Percentiles rank a stretch among this genome's conserved stretches.
Conservation (phyloP, 2,329 filamentous ascomycete species). For the Cytospora piceae region DNA sequence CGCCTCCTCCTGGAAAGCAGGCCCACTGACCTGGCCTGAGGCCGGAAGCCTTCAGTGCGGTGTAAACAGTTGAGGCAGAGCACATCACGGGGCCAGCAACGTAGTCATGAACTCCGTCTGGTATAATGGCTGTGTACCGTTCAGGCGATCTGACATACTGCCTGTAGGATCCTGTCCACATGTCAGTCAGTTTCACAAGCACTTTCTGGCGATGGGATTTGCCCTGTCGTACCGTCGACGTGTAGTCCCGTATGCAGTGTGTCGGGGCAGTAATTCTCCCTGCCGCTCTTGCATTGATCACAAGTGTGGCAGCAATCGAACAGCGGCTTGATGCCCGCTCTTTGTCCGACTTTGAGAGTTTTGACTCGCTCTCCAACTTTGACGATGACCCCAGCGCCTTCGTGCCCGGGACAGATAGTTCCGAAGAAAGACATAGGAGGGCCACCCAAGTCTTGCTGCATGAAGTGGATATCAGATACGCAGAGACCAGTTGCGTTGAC, state of each 20-base stretch:
- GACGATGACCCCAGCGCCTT: conserved; percentile 44
- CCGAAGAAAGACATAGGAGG: conserved; percentile 30
- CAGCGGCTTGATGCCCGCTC: conserved; percentile 44
- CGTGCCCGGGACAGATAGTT: conserved; percentile 40
- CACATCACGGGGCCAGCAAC: conserved; percentile 65
- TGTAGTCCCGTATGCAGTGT: conserved; percentile 29
- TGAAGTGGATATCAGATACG: conserved; percentile 33
- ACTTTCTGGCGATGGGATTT: conserved; percentile 6
- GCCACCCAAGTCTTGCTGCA: conserved; percentile 28
- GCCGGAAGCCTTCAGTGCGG: conserved; percentile 55
- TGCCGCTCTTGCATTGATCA: conserved; percentile 41
- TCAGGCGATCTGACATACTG: conserved; percentile 62
- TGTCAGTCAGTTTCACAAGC: background rate
- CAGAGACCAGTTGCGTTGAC: conserved; percentile 32
- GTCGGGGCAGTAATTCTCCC: conserved; percentile 40
- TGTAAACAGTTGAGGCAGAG: conserved; percentile 60
- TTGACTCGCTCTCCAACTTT: conserved; percentile 41
- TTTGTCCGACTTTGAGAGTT: conserved; percentile 41
- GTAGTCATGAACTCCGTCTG: conserved; percentile 53
- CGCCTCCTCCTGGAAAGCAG: conserved; percentile 58
- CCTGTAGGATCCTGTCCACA: conserved; percentile 54
- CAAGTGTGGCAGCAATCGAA: conserved; percentile 42
- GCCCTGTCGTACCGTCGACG: conserved; percentile 11
- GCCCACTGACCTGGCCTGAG: conserved; percentile 57
- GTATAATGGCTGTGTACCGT: conserved; percentile 54